Conservation (phyloP, 805 yeast genomes). For the Sugiyamaella qingdaonensis region DNA sequence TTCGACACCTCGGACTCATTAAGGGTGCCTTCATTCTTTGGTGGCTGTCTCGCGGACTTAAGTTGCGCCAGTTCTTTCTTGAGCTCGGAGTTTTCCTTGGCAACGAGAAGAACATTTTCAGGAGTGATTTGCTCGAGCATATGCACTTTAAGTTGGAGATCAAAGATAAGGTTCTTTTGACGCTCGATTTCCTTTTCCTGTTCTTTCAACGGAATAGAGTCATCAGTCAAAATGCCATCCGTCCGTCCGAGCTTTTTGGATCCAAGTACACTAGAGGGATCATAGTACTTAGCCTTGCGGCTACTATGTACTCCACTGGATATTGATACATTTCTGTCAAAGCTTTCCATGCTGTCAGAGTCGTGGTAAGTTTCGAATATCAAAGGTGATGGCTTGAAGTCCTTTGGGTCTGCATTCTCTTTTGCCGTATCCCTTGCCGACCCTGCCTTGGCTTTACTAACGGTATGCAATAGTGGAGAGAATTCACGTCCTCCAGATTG, state of each 20-base stretch:
- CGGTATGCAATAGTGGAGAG: slow-evolving; percentile 19
- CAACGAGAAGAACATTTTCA: slow-evolving; percentile 13
- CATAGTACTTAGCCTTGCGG: background rate
- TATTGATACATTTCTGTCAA: slow-evolving; percentile 1
- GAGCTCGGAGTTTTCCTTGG: slow-evolving; percentile 37
- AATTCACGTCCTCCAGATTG: slow-evolving; percentile 13
- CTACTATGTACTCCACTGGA: background rate
- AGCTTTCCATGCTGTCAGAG: slow-evolving; percentile 17
- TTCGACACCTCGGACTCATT: background rate
- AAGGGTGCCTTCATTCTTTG: slow-evolving; percentile 18
- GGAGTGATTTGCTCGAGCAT: slow-evolving; percentile 18
- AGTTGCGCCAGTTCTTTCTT: slow-evolving; percentile 17
- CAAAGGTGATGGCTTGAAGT: slow-evolving; percentile 6
- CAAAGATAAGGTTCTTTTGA: slow-evolving; percentile 21
- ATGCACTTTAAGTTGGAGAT: slow-evolving; percentile 20
- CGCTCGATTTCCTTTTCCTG: slow-evolving; percentile 19
- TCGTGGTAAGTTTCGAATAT: slow-evolving; percentile 10
- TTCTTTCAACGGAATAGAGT: slow-evolving; percentile 21
- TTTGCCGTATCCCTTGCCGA: background rate
- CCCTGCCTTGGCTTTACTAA: slow-evolving; percentile 4
- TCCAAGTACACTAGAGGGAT: slow-evolving; percentile 1
- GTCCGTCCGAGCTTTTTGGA: background rate
- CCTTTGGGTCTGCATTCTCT: background rate
- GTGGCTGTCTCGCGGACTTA: slow-evolving; percentile 31
- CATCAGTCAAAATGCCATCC: slow-evolving; percentile 10